These are phyloP conservation scores for Fusarium ramigenum DNA, from an alignment of 2,329 filamentous ascomycete genomes.

Conservation along the genomic window DNA sequence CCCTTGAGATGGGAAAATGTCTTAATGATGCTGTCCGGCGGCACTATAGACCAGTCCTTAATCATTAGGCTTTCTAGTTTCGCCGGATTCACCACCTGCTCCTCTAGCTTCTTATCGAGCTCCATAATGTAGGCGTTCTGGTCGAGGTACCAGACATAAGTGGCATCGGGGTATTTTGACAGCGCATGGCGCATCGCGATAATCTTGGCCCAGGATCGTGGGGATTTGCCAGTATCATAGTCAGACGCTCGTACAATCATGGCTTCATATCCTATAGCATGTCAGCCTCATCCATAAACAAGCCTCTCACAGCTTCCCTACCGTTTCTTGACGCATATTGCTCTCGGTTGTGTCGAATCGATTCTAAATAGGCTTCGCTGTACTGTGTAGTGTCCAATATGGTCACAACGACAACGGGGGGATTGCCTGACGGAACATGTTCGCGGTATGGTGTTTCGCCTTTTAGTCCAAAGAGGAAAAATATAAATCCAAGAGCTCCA, in stretches of 20 bases:
- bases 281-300: constrained; percentile 4
- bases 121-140: constrained; percentile 91
- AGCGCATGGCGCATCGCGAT: constrained; percentile 91
- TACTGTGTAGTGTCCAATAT: constrained; percentile 76
- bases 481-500: constrained; percentile 67
- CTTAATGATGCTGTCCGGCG: constrained; percentile 95
- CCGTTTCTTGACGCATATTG: constrained; percentile 89
- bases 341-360: constrained; percentile 82
- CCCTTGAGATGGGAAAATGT: constrained; percentile 86
- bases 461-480: constrained; percentile 60
- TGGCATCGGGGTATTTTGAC: constrained; percentile 77
- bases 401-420: constrained; percentile 82
- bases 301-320: constrained; percentile 54
- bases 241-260: constrained; percentile 83
- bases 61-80: constrained; percentile 83
- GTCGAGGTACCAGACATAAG: constrained; percentile 89
- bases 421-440: constrained; percentile 61
- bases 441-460: constrained; percentile 46
- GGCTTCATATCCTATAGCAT: constrained; percentile 79
- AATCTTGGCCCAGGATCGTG: constrained; percentile 77
- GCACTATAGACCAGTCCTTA: constrained; percentile 85
- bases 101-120: constrained; percentile 72
- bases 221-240: constrained; percentile 73
- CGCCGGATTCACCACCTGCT: constrained; percentile 72
- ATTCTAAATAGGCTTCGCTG: constrained; percentile 73